These are phyloP conservation scores for Paxillus ammoniavirescens DNA, from an alignment of 768 basidiomycete species.

Conservation along the genomic window DNA sequence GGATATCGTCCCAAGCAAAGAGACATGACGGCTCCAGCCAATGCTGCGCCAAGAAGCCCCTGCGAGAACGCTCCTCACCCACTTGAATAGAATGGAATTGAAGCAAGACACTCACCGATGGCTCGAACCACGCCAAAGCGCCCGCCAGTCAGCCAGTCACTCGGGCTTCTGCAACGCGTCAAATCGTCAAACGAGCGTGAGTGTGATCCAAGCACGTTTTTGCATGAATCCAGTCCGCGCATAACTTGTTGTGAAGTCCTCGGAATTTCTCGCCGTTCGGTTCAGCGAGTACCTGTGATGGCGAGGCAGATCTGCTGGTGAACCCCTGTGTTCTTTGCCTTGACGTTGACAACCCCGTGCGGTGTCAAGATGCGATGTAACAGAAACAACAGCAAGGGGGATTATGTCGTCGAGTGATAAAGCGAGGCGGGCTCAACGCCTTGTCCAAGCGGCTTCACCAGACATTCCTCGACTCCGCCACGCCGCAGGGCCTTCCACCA, in stretches of 20 bases:
- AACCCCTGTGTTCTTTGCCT: background rate
- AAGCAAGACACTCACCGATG: conserved; percentile 13
- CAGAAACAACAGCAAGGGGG: background rate
- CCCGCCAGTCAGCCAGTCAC: background rate
- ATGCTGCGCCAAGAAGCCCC: background rate
- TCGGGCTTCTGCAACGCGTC: background rate
- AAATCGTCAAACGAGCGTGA: background rate
- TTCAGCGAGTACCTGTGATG: background rate
- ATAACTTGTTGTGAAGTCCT: background rate
- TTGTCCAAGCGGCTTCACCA: background rate
- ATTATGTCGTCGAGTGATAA: background rate
- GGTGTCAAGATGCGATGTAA: background rate
- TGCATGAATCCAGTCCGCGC: background rate
- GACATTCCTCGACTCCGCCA: background rate
- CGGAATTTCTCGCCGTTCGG: conserved; percentile 3
- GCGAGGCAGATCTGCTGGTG: background rate
- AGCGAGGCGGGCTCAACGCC: background rate
- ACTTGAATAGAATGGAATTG: conserved; percentile 2
- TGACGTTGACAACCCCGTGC: background rate
- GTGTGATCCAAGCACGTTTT: background rate
- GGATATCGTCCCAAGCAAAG: background rate
- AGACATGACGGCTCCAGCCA: background rate
- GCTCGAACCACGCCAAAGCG: background rate
- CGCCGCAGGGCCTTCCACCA: background rate
- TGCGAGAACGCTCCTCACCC: background rate